Evolutionary conservation across 192 early-diverging fungal species (phyloP), one percentile per base, ranked within the genome.

Genomic region (Pilaira anomala): DNA sequence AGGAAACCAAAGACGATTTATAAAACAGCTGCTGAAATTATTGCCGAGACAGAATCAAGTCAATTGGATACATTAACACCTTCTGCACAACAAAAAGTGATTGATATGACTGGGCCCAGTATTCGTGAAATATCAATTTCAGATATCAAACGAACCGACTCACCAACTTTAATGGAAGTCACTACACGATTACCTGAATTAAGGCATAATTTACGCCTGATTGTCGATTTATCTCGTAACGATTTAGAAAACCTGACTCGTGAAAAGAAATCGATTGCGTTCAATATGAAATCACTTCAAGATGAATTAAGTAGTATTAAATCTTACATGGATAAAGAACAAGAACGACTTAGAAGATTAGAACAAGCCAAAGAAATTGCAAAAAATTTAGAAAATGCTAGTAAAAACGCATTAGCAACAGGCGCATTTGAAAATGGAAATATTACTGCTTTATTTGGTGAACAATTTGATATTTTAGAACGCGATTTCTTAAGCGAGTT

Each of bases 31-130:
- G 79, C 83, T 7, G 88, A 95, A 52, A 71, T 93, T 48, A 72
- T 93, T 26, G 63, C 62, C 2, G 87, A 88, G 41, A 80, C 80
- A 28, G 74, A 72, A 60, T 51, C 71, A 3, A 9, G 33, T 9
- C 33, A 36, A 36, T 9, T 0, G 11, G 7, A 36, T 36, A 36
- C 33, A 36, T 9, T 36, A n/a, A 53, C 68, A 28, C 49, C 71
- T 1, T 68, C 72, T 24, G 62, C 72, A 4, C 74, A 76, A 18
- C 69, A 82, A 64, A 95, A 91, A 68, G 89, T 95, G 56, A 72
- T 92, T 39, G 93, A 95, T 71, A 91, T 95, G 91, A 91, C 90
- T 0, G 89, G 90, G 13, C 79, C 80, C 45, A 79, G 85, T 40
- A 67, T 73, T 13, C 69, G 81, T 28, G 84, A 83, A 50, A 60